Evolutionary conservation across 208 protist species (phyloP), one percentile per base, ranked within the genome.

Genomic region (Acanthamoeba healyi): DNA sequence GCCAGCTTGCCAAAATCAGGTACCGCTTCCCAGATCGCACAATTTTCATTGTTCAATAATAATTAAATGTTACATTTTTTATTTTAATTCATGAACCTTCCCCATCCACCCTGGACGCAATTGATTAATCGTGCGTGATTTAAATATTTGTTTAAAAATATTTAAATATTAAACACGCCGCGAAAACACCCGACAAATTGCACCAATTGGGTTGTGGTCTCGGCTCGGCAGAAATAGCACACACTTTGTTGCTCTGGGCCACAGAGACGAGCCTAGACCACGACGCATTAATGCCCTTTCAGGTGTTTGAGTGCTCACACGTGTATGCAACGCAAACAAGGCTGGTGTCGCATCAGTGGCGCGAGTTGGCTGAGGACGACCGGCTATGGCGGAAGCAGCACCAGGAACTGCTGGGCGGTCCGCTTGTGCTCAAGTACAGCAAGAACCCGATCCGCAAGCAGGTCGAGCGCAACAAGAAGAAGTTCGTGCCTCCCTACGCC

Each of bases 361-460:
- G 77, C 77, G 77, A 86, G 29, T 29, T 86, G 44, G 77, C 77
- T 0, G 77, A 86, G 17, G 77, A 86, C n/a, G 77, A 86, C 32
- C 77, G 77, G 5, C 77, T 86, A 4, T 86, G 77, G 77, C 77
- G 77, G 29, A 3, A 10, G 7, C 77, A 42, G 24, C 77, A 86
- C 22, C 77, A 86, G 44, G 26, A 86, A 1, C 77, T 14, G 22
- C 32, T 86, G 22, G 77, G 77, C 40, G 77, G 77, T 14, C 77
- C 77, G n/a, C 77, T 86, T 15, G 77, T 86, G 24, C 77, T 49
- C 44, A 86, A 86, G n/a, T 86, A 86, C 77, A 86, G 77, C 77
- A 86, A 86, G 44, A 86, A 86, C 29, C 77, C 77, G 77, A 86
- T 86, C 77, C 38, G 77, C n/a, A 86, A 86, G 15, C 77, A 86